Base-by-base conservation (phyloP, 805 yeast genomes). In the Ogataea methylovora region DNA sequence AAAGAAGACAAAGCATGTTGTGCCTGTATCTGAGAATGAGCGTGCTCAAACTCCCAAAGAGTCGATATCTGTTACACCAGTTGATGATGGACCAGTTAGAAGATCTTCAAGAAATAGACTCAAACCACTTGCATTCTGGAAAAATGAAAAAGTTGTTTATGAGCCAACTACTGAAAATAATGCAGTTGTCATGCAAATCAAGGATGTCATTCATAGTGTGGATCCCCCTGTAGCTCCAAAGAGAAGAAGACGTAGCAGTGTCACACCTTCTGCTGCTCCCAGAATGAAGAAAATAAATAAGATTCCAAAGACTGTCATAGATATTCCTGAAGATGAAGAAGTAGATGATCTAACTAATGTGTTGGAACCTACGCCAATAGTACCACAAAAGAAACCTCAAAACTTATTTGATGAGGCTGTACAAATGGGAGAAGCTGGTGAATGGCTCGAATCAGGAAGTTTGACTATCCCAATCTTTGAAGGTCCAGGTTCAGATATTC, bases 91-190 rank as follows among this genome's bases (percentile, higher is more conserved):
- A 34, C 72, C 76, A 0, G 48, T 73, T 2, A 64, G 94, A 42
- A 61, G 84, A 42, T 82, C 94, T 0, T 64, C 69, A 22, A 66
- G 95, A 46, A 71, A 74, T 0, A 71, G 73, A 41, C 68, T 82
- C 6, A 72, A 79, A 4, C 90, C 94, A 0, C 60, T 86, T 42
- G 88, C 85, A 3, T 83, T 69, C 52, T 86, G 95, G 95, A 73
- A 83, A 52, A 84, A 83, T 48, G 95, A 86, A 56, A 65, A 76
- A 39, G 71, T 82, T 21, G 71, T 83, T 3, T 86, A 82, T 48
- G 62, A 67, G 27, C 46, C 60, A 6, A 54, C 44, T 14, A 52
- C 43, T 13, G 70, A 67, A 36, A 67, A 71, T 5, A 73, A 72
- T 35, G 59, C 66, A 14, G 64, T 72, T 7, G 68, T 79, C 7